Conservation (phyloP, 441 rosid genomes). For the Metrosideros polymorpha region DNA sequence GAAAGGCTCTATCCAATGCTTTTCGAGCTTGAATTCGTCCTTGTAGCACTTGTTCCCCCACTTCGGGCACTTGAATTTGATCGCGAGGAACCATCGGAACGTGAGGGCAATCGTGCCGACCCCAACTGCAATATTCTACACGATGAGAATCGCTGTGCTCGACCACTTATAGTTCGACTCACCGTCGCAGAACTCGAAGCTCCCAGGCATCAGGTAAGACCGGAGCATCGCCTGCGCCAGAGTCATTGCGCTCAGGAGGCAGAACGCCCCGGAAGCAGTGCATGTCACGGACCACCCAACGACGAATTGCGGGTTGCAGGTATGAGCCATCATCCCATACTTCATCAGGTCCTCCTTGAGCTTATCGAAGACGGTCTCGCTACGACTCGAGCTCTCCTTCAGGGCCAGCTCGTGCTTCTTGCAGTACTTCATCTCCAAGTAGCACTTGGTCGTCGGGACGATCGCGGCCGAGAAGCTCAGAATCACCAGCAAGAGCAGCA, state of each 20-base stretch:
- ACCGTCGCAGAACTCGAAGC: slow-evolving; percentile 55
- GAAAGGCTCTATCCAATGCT: slow-evolving; percentile 55
- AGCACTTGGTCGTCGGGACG: slow-evolving; percentile 42
- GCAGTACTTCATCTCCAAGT: slow-evolving; percentile 50
- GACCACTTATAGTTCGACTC: slow-evolving; percentile 88
- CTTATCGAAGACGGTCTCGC: slow-evolving; percentile 11
- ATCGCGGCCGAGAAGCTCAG: slow-evolving; percentile 48
- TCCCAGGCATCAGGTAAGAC: slow-evolving; percentile 41
- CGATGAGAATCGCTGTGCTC: slow-evolving; percentile 32
- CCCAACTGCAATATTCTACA: slow-evolving; percentile 53
- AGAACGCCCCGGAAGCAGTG: slow-evolving; percentile 56
- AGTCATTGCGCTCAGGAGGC: slow-evolving; percentile 28
- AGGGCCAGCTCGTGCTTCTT: slow-evolving; percentile 43
- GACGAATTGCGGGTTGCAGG: slow-evolving; percentile 79
- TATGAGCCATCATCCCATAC: slow-evolving; percentile 90
- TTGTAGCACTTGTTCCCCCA: slow-evolving; percentile 17
- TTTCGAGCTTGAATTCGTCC: slow-evolving; percentile 41
- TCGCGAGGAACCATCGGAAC: slow-evolving; percentile 60
- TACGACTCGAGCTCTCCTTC: slow-evolving; percentile 28
- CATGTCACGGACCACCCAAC: slow-evolving; percentile 63
- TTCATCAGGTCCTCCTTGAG: slow-evolving; percentile 48
- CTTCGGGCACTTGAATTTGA: slow-evolving; percentile 56
- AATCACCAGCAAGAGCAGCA: slow-evolving; percentile 45
- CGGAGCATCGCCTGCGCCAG: slow-evolving; percentile 42
- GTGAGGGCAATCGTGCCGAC: slow-evolving; percentile 71